Evolutionary conservation across 2,329 filamentous ascomycete genomes (phyloP).

Genomic region (Penicillium glabrum): DNA sequence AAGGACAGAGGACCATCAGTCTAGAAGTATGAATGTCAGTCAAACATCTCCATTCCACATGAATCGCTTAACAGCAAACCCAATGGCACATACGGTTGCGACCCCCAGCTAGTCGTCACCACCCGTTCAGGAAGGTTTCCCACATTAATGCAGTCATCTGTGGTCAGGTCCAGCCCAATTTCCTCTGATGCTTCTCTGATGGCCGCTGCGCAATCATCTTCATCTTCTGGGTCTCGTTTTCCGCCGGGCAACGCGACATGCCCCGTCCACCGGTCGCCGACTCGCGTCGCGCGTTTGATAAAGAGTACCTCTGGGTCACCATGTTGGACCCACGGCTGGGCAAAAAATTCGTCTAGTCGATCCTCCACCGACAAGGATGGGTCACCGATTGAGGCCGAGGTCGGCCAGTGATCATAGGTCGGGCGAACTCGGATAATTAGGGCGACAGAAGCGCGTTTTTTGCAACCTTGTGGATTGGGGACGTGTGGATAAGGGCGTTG

Average conservation of each 20-base stretch:
- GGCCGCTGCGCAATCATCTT: slow-evolving; percentile 61
- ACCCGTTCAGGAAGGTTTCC: slow-evolving; percentile 67
- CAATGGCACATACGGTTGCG: slow-evolving; percentile 51
- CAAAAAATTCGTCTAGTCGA: slow-evolving; percentile 59
- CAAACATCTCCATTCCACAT: background rate
- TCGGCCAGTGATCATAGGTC: slow-evolving; percentile 55
- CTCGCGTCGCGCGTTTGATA: slow-evolving; percentile 66
- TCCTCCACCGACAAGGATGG: slow-evolving; percentile 32
- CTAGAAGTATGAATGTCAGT: slow-evolving; percentile 32
- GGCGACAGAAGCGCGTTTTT: slow-evolving; percentile 65
- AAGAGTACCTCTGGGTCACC: slow-evolving; percentile 69
- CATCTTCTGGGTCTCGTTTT: slow-evolving; percentile 65
- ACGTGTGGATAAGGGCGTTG: slow-evolving; percentile 44
- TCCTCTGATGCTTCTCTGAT: slow-evolving; percentile 66
- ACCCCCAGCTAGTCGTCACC: slow-evolving; percentile 67
- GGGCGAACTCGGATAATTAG: slow-evolving; percentile 64
- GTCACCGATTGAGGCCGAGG: slow-evolving; percentile 22
- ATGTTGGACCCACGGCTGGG: slow-evolving; percentile 63
- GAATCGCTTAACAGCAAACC: background rate
- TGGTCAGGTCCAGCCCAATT: slow-evolving; percentile 61
- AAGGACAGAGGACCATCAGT: slow-evolving; percentile 69
- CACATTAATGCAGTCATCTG: slow-evolving; percentile 47
- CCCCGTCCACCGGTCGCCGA: slow-evolving; percentile 67
- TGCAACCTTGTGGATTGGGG: slow-evolving; percentile 48
- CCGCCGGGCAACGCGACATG: slow-evolving; percentile 70